Conservation (phyloP, 192 early-diverging fungal species). For the Dispira simplex region DNA sequence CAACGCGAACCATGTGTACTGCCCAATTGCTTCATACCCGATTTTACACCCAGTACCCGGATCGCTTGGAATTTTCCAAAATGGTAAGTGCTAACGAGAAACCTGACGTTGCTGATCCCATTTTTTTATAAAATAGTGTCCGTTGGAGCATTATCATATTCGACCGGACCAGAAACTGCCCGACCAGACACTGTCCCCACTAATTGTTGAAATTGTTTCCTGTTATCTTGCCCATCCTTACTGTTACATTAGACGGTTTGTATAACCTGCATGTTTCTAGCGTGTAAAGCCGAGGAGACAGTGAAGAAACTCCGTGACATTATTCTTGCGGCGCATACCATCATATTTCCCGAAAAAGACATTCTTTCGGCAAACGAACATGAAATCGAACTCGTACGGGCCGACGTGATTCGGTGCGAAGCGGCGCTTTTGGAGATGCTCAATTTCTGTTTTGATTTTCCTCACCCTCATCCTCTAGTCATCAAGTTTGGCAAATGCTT, state of each 20-base stretch:
- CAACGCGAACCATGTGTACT: constrained; percentile 5
- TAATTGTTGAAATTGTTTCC: no score
- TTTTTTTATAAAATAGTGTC: no score
- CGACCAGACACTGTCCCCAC: no score
- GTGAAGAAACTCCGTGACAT: constrained; percentile 74
- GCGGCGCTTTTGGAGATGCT: constrained; percentile 58
- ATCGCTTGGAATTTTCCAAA: background rate
- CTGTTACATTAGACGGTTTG: constrained; percentile 29
- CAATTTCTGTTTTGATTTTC: constrained; percentile 68
- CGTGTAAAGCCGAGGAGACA: constrained; percentile 77
- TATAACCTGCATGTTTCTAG: constrained; percentile 59
- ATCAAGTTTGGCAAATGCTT: constrained; percentile 56
- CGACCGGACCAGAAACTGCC: no score
- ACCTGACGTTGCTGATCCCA: background rate
- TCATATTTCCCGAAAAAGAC: constrained; percentile 17
- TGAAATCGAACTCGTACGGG: constrained; percentile 49
- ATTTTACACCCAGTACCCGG: background rate
- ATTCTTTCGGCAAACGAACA: constrained; percentile 21
- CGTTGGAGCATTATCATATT: no score
- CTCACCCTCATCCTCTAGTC: constrained; percentile 50
- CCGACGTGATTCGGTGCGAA: constrained; percentile 46
- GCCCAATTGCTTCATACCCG: constrained; percentile 1
- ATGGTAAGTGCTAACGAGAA: background rate
- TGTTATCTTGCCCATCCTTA: background rate
- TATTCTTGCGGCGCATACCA: constrained; percentile 38